Evolutionary conservation across 2,329 filamentous ascomycete species (phyloP), one percentile per base, ranked within the genome.

Genomic region (Claviceps lovelessii): DNA sequence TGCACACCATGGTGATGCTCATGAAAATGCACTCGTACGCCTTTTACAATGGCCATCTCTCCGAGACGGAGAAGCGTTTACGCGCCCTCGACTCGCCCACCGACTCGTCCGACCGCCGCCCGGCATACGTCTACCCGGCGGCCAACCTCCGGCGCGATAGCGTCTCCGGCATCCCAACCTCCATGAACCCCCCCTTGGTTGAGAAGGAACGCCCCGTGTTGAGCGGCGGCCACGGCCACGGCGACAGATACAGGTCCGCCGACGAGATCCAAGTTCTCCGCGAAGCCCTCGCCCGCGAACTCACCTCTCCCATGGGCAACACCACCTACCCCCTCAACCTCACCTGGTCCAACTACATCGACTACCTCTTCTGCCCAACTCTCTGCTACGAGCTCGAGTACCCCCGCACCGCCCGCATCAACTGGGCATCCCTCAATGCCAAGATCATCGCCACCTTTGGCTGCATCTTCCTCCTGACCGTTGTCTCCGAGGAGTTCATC

Each of bases 1-100:
- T 98, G 39, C 93, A 98, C 70, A 85, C 90, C 47, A 82, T 98
- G 70, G 85, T 88, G 8, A 77, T 98, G 23, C 82, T 96, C 52
- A 98, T 98, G 93, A 98, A 98, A 76, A 93, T 97, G 83, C 93
- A 98, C 69, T 96, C 90, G 6, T 98, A 95, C 65, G 87, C 89
- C 29, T 98, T 97, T 69, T 98, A 98, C 74, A 97, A 96, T 63
- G 93, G 93, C 11, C 93, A 98, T 68, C 76, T 98, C 17, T 88
- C 86, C 61, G 88, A 93, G 68, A 94, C 89, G 0, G 81, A 94
- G 68, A 84, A 85, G 65, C 84, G 89, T 11, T 76, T 98, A 13
- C 81, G 80, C 55, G 82, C 82, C 45, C 83, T 98, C 39, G 93
- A 98, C 68, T 72, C 80, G 55, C 89, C 90, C 2, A 81, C 78